Conservation (phyloP, 257 asterid genomes). For the Nicotiana otophora region DNA sequence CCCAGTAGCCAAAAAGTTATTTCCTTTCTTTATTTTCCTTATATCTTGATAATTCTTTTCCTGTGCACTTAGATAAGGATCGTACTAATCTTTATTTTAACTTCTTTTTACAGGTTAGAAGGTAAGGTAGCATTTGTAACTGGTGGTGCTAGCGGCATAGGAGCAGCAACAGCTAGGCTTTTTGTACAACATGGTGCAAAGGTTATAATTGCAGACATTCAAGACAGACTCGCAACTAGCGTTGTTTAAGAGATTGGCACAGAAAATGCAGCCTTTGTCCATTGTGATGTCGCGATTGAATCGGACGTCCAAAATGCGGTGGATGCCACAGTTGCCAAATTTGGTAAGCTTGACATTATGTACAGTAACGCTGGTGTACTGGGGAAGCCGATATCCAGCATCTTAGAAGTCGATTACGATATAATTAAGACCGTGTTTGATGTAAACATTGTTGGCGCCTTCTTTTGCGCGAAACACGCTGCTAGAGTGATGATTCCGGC, state of each 20-base stretch:
- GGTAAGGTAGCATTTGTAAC: background rate
- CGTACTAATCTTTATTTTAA: background rate
- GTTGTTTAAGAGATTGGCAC: background rate
- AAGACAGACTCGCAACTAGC: background rate
- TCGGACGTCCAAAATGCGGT: background rate
- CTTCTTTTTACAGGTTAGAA: too few relatives aligned
- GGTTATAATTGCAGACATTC: too few relatives aligned
- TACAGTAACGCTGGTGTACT: background rate
- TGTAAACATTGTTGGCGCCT: background rate
- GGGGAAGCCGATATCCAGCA: background rate
- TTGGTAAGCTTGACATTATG: conserved; percentile 12
- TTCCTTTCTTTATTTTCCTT: background rate
- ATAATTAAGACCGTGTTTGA: background rate
- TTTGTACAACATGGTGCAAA: too few relatives aligned
- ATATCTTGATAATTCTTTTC: background rate
- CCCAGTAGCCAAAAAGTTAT: background rate
- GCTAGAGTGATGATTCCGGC: conserved; percentile 11
- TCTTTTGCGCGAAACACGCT: conserved; percentile 5
- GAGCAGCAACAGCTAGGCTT: too few relatives aligned
- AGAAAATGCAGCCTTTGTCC: background rate
- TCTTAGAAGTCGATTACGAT: background rate
- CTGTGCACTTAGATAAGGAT: background rate
- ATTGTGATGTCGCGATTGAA: background rate
- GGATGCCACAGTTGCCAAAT: background rate
- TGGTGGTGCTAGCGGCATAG: background rate